Conservation (phyloP, 305 asterid species). For the Fraxinus floribunda region DNA sequence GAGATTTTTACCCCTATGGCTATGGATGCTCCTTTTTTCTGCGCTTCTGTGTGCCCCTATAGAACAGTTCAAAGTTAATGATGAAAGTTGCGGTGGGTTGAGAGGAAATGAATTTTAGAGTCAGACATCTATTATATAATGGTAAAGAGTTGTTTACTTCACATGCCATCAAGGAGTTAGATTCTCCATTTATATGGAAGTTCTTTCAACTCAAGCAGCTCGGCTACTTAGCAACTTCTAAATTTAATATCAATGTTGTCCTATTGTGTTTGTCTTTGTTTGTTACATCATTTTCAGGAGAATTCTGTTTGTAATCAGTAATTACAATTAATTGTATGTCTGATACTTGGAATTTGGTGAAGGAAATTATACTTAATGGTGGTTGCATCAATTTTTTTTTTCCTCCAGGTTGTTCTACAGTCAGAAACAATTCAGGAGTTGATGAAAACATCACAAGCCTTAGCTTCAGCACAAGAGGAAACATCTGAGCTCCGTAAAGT, state of each 20-base stretch:
- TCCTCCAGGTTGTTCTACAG: slow-evolving; percentile 73
- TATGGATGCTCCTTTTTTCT: background rate
- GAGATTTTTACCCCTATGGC: background rate
- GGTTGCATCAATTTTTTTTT: background rate
- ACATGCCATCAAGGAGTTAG: background rate
- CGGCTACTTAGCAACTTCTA: background rate
- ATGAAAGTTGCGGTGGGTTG: background rate
- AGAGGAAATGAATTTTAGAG: background rate
- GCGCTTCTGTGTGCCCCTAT: background rate
- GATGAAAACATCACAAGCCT: slow-evolving; percentile 80
- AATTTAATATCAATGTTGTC: background rate
- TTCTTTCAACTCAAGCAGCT: background rate
- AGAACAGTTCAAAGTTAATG: background rate
- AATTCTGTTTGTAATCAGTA: background rate
- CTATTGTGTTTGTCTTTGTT: background rate
- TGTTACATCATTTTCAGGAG: background rate
- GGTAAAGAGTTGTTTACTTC: background rate
- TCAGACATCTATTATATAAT: background rate
- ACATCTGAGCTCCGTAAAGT: slow-evolving; percentile 67
- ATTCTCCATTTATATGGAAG: background rate
- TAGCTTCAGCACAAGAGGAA: slow-evolving; percentile 68
- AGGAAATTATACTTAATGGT: background rate
- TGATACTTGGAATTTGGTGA: background rate
- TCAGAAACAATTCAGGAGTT: slow-evolving; percentile 96
- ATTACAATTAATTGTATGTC: background rate